Base-by-base conservation (phyloP, 371 early-diverging fungal genomes). In the Apophysomyces sp. region DNA sequence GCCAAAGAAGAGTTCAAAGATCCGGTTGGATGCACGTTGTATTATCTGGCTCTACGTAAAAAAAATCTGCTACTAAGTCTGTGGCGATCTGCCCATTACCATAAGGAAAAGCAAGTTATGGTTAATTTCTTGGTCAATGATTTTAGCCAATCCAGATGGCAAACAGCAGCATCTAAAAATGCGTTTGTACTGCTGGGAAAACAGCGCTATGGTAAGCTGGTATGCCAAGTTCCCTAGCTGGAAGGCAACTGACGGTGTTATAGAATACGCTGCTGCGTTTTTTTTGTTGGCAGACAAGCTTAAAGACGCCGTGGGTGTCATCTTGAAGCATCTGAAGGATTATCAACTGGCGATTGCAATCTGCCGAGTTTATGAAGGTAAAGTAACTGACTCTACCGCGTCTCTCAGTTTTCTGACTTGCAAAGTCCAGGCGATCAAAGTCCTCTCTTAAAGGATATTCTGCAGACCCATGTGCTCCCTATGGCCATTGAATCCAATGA, bases 131-230 rank as follows among this genome's bases (percentile, higher is more conserved):
- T 98, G 52, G 83, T 87, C 15, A 93, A 97, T 65, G 95, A 97
- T 69, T 98, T 98, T 80, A 78, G 78, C 3, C 85, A 91, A 30
- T 85, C 88, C 1, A 77, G 94, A 52, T 97, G 97, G 97, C 86
- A 84, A 67, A 92, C 88, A 9, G 95, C 98, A 0, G 99, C 99
- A 0, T 74, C 91, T 8, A 99, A 99, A 73, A 99, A 99, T 71
- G 99, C 99, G 0, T 99, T 91, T 78, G 98, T 90, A 7, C 72
- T 98, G 29, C 77, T 99, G 24, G 96, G 98, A 61, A 94, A 92
- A 64, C 97, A 97, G 66, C 84, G 99, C 53, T 97, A 90, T 69
- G 91, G 93, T 93, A 81, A 61, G 62, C 52, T 7, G 12, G 57
- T 44, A 11, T 21, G 18, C 24, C n/a, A n/a, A n/a, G 9, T 51